phyloP scores from a whole-genome alignment of 2,329 filamentous ascomycete genomes.

The Pseudogymnoascus sp. region DNA sequence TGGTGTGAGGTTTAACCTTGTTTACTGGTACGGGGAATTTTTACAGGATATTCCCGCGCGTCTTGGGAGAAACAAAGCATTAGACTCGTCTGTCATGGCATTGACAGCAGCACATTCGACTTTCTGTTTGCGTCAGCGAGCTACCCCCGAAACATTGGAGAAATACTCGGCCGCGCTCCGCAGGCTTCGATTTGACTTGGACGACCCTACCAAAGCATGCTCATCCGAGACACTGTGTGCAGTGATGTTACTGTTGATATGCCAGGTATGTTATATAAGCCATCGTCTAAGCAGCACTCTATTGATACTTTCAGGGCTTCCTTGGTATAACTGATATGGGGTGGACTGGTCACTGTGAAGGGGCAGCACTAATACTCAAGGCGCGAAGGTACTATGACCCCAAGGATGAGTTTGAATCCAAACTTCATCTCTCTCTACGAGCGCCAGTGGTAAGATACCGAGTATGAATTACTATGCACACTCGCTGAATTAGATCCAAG shows the following conservation, averaged over 20 bases:
- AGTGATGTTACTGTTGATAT: conserved; percentile 30
- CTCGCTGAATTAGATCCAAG: conserved; percentile 8
- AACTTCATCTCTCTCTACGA: conserved; percentile 28
- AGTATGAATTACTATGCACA: background rate
- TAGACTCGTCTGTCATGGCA: conserved; percentile 20
- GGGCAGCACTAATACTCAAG: conserved; percentile 26
- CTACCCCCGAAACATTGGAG: background rate
- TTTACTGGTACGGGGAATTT: conserved; percentile 37
- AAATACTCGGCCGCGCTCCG: conserved; percentile 8
- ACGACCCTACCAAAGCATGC: conserved; percentile 27
- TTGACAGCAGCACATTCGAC: background rate
- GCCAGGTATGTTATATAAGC: conserved; percentile 15
- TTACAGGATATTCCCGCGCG: conserved; percentile 37
- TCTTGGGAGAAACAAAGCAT: conserved; percentile 37
- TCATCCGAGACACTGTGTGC: conserved; percentile 30
- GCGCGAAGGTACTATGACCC: conserved; percentile 26
- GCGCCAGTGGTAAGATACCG: conserved; percentile 28
- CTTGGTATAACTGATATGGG: background rate
- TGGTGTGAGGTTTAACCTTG: conserved; percentile 39
- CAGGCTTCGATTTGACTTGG: conserved; percentile 20
- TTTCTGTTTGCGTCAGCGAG: background rate
- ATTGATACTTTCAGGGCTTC: background rate
- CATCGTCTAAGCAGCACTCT: background rate
- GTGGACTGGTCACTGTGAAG: conserved; percentile 16
- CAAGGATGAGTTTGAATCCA: conserved; percentile 29